Evolutionary conservation across 1,284 basidiomycete genomes (phyloP).

Genomic region (Malassezia sympodialis): DNA sequence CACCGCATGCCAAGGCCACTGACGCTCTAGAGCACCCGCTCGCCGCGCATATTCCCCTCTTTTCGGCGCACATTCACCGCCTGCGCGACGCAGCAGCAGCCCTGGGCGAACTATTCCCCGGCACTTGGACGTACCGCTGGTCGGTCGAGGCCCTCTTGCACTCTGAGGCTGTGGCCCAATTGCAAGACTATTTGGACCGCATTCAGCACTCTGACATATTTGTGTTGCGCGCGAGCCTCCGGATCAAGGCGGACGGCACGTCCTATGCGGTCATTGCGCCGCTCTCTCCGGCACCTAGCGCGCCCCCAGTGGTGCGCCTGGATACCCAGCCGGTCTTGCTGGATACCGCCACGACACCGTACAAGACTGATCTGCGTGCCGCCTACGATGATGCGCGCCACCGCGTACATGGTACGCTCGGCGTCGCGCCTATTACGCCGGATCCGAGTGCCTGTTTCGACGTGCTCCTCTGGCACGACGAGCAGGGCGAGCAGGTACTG

Average conservation of each 20-base stretch:
- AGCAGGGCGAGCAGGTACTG: neutral
- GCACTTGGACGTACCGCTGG: constrained; percentile 4
- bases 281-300: neutral
- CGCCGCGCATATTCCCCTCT: constrained; percentile 16
- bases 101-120: constrained; percentile 2
- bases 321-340: constrained; percentile 7
- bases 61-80: constrained; percentile 9
- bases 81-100: neutral
- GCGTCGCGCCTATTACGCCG: neutral
- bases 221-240: constrained; percentile 12
- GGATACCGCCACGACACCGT: neutral
- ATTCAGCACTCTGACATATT: neutral
- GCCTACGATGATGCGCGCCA: constrained; percentile 11
- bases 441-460: constrained; percentile 8
- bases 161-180: constrained; percentile 1
- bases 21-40: neutral
- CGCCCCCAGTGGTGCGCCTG: constrained; percentile 3
- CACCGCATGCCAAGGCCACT: neutral
- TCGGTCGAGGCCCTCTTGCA: neutral
- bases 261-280: constrained; percentile 4
- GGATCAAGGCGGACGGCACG: neutral
- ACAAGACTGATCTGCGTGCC: constrained; percentile 9
- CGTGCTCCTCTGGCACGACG: constrained; percentile 12
- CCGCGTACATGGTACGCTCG: constrained; percentile 3
- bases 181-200: neutral